These are phyloP conservation scores for Crithidia bombi DNA, from an alignment of 208 protist species.

Conservation along the genomic window DNA sequence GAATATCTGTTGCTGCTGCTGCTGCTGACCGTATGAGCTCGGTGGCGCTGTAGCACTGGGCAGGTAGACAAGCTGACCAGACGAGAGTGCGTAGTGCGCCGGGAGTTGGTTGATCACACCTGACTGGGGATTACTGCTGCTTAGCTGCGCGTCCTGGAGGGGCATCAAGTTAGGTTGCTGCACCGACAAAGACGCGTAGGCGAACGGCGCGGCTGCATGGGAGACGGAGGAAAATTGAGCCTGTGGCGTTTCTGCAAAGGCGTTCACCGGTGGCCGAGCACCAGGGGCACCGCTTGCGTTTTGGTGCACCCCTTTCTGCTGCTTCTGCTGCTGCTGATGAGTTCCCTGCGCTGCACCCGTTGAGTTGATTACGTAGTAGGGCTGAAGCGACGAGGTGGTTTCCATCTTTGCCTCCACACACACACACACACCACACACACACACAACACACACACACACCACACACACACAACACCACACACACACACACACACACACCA, in stretches of 20 bases:
- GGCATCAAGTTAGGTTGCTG: background rate
- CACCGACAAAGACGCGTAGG: background rate
- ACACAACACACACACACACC: constrained; percentile 11
- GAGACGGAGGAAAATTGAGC: background rate
- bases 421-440: background rate
- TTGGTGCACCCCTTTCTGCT: background rate
- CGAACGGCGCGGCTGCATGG: background rate
- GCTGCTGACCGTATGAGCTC: background rate
- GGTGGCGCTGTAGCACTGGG: background rate
- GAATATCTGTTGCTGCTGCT: background rate
- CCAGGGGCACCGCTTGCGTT: background rate
- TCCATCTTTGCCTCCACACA: background rate
- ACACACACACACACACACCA: too few species aligned
- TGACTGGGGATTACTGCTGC: background rate
- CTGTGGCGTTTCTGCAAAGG: background rate
- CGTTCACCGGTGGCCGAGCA: background rate
- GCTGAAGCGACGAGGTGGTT: background rate
- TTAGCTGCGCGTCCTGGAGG: background rate
- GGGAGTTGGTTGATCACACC: background rate
- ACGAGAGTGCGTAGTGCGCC: background rate
- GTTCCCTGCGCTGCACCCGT: background rate
- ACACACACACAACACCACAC: too few species aligned
- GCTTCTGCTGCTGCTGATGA: background rate
- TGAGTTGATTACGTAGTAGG: background rate
- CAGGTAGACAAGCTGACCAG: constrained; percentile 6